Evolutionary conservation across 768 basidiomycete genomes (phyloP).

Genomic region (Leccinum arenicola): DNA sequence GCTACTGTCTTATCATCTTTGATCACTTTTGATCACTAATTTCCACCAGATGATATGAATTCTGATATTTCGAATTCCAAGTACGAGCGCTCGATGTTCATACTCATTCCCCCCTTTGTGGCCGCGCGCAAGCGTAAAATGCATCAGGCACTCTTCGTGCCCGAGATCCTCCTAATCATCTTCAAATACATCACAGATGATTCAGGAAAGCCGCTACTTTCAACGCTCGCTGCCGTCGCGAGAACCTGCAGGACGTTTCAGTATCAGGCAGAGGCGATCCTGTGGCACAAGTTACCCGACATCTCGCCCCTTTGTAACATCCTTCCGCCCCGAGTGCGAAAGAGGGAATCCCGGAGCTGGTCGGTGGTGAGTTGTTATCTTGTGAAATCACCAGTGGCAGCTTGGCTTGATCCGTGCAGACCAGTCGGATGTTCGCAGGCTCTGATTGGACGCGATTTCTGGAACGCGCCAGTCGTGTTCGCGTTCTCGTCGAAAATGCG

Average conservation of each 20-base stretch:
- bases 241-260: slow-evolving; percentile 27
- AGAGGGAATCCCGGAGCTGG: slow-evolving; percentile 14
- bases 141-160: slow-evolving; percentile 17
- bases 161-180: slow-evolving; percentile 24
- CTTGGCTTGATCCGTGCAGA: slow-evolving; percentile 7
- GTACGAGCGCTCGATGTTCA: neutral
- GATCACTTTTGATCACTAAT: too few relatives aligned
- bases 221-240: slow-evolving; percentile 25
- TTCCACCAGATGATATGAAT: neutral
- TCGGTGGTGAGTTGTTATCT: slow-evolving; percentile 17
- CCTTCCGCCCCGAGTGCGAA: slow-evolving; percentile 17
- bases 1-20: neutral
- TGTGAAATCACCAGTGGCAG: neutral
- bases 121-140: slow-evolving; percentile 4
- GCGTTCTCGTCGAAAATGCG: slow-evolving; percentile 8
- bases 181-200: slow-evolving; percentile 19
- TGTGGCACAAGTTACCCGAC: slow-evolving; percentile 20
- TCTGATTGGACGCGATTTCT: slow-evolving; percentile 18
- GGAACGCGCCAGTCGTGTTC: slow-evolving; percentile 16
- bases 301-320: slow-evolving; percentile 13
- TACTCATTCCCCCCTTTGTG: slow-evolving; percentile 3
- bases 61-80: neutral
- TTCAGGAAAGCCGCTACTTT: slow-evolving; percentile 11
- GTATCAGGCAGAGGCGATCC: slow-evolving; percentile 17
- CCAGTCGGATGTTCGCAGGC: slow-evolving; percentile 17